Percentiles rank a stretch among this genome's conserved stretches.
Conservation (phyloP, 1,284 basidiomycete genomes). For the Malassezia pachydermatis region DNA sequence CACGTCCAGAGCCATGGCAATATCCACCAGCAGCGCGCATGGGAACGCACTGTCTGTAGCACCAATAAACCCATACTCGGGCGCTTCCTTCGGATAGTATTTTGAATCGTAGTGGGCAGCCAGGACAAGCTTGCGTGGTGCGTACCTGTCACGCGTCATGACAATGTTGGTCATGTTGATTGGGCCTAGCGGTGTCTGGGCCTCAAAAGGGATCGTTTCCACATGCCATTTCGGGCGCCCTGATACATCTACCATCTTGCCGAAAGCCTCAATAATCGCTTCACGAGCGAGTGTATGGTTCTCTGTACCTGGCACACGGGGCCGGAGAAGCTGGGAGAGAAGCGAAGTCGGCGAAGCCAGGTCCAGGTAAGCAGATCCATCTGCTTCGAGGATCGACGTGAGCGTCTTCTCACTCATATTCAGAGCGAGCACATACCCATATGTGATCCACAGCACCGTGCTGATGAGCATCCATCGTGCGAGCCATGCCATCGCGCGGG, state of each 20-base stretch:
- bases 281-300: slow-evolving; percentile 30
- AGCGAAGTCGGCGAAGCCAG: slow-evolving; percentile 22
- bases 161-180: slow-evolving; percentile 81
- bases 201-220: slow-evolving; percentile 25
- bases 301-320: slow-evolving; percentile 35
- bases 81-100: slow-evolving; percentile 63
- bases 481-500: no score
- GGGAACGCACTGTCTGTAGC: slow-evolving; percentile 95
- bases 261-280: slow-evolving; percentile 27
- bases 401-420: neutral
- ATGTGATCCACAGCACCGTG: neutral
- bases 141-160: slow-evolving; percentile 74
- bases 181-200: slow-evolving; percentile 65
- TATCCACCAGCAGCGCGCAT: slow-evolving; percentile 61
- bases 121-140: slow-evolving; percentile 72
- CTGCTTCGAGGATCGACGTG: neutral
- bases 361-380: slow-evolving; percentile 27
- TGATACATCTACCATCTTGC: slow-evolving; percentile 13
- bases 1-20: slow-evolving; percentile 34
- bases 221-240: slow-evolving; percentile 36
- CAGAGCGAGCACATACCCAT: neutral
- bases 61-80: slow-evolving; percentile 70
- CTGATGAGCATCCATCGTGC: neutral
- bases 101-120: slow-evolving; percentile 95
- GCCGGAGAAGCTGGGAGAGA: slow-evolving; percentile 40